A percentile compares a stretch with the other conserved stretches of the same genome.
Evolutionary conservation across 257 asterid genomes (phyloP).

Genomic region (Thymus mandschuricus): DNA sequence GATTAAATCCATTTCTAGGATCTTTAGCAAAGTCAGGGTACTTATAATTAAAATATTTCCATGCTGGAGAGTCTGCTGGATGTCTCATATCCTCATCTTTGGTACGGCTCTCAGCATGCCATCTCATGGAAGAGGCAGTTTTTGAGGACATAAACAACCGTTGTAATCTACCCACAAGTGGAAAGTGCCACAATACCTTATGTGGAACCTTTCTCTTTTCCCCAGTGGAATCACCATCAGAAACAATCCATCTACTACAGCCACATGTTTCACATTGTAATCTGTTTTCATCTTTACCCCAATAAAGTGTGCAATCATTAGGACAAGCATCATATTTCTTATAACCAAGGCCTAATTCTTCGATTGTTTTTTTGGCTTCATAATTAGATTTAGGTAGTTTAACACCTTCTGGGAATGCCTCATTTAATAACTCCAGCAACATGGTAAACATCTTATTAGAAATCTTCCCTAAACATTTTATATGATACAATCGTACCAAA

Average conservation of each 20-base stretch:
- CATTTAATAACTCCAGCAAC: not conserved
- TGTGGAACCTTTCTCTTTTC: no score
- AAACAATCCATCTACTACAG: no score
- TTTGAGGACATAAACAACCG: not conserved
- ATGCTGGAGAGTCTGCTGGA: conserved; percentile 2
- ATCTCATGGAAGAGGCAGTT: not conserved
- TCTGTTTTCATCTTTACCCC: no score
- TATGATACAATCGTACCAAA: not conserved
- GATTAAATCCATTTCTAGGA: conserved; percentile 30
- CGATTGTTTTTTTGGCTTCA: no score
- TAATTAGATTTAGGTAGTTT: no score
- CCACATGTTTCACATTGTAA: no score
- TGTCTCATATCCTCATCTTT: conserved; percentile 13
- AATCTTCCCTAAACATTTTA: not conserved
- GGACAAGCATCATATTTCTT: no score
- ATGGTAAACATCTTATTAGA: not conserved
- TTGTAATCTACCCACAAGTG: not conserved
- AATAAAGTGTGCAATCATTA: no score
- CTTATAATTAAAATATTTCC: conserved; percentile 14
- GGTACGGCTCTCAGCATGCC: conserved; percentile 1
- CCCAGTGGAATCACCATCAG: no score
- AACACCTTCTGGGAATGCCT: no score
- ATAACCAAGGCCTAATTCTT: no score
- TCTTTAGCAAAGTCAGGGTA: conserved; percentile 21
- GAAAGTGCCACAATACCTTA: not conserved